A percentile compares a stretch with the other conserved stretches of the same genome.
phyloP scores from a whole-genome alignment of 1,284 basidiomycete genomes.

The Apiotrichum gamsii region DNA sequence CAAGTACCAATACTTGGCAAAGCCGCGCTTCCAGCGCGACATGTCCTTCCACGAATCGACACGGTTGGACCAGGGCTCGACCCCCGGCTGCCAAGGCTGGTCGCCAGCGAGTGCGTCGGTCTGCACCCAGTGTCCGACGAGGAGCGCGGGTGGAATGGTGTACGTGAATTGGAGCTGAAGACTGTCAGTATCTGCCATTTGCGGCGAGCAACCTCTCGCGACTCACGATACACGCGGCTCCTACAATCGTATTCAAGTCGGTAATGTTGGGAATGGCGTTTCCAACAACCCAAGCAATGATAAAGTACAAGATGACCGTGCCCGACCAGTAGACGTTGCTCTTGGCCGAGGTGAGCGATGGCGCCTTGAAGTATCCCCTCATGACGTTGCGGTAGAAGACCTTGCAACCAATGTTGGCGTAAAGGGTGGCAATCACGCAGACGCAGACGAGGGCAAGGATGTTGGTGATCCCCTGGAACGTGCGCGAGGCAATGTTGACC shows the following conservation, averaged over 20 bases:
- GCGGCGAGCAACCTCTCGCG: no score
- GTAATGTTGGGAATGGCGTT: slow-evolving; percentile 58
- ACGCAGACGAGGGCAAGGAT: slow-evolving; percentile 46
- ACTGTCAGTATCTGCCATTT: no score
- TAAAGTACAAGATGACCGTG: slow-evolving; percentile 34
- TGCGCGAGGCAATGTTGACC: slow-evolving; percentile 55
- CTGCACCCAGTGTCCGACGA: slow-evolving; percentile 20
- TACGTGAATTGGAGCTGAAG: slow-evolving; percentile 21
- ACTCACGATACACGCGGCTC: slow-evolving; percentile 38
- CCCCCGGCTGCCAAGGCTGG: slow-evolving; percentile 13
- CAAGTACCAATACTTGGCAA: slow-evolving; percentile 15
- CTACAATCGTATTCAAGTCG: slow-evolving; percentile 55
- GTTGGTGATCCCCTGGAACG: slow-evolving; percentile 51
- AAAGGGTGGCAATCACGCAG: slow-evolving; percentile 58
- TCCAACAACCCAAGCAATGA: slow-evolving; percentile 55
- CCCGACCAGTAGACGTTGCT: slow-evolving; percentile 52
- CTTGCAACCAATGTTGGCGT: slow-evolving; percentile 54
- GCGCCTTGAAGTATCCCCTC: slow-evolving; percentile 55
- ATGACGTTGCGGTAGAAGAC: slow-evolving; percentile 36
- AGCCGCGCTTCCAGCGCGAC: slow-evolving; percentile 16
- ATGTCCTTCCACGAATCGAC: slow-evolving; percentile 11
- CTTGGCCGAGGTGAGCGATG: slow-evolving; percentile 50
- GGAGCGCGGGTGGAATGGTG: slow-evolving; percentile 13
- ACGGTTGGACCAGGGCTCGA: slow-evolving; percentile 13
- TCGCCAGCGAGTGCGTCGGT: slow-evolving; percentile 14